Base-by-base conservation (phyloP, 768 basidiomycete genomes). In the Collybia sp. region DNA sequence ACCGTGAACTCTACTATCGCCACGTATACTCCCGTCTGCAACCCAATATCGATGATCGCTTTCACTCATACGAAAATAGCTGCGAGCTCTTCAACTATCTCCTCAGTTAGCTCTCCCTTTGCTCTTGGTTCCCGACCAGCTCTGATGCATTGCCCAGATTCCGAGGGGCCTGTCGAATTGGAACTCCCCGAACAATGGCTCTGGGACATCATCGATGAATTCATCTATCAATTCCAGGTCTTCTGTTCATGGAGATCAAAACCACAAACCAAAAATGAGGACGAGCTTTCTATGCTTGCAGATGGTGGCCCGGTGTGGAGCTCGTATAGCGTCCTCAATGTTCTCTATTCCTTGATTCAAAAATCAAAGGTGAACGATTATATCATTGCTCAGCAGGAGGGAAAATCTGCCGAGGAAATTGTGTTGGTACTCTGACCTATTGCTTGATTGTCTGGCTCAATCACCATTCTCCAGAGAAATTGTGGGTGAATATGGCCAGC, bases 1-100 rank as follows among this genome's bases (percentile, higher is more conserved):
- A 99, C 67, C 88, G 94, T 54, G 94, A 98, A 63, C 79, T 96
- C 10, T 93, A 93, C 66, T 94, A 90, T 65, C 85, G 91, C 43
- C 94, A 96, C 60, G 91, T 98, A 18, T 96, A 97, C 71, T 96
- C 94, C 1, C 86, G 92, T 35, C 76, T 99, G 37, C 85, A 88
- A 60, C 94, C 95, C 53, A 88, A 96, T 66, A 82, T 97, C 56
- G 95, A 98, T 62, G 95, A 98, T 65, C 87, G 95, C 37, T 95
- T 97, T 76, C 92, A 96, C 63, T 94, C 93, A 1, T 95, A 94
- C 65, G 91, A 95, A 62, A 95, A 95, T 72, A 92, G 92, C 67
- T 97, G 95, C 78, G 93, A 95, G 64, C 71, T 98, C 53, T 98
- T 97, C 80, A 98, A 97, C 68, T 93, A 93, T 62, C 79, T 99